These are phyloP conservation scores for Teunomyces lycoperdinae DNA, from an alignment of 805 yeast genomes.

Conservation along the genomic window DNA sequence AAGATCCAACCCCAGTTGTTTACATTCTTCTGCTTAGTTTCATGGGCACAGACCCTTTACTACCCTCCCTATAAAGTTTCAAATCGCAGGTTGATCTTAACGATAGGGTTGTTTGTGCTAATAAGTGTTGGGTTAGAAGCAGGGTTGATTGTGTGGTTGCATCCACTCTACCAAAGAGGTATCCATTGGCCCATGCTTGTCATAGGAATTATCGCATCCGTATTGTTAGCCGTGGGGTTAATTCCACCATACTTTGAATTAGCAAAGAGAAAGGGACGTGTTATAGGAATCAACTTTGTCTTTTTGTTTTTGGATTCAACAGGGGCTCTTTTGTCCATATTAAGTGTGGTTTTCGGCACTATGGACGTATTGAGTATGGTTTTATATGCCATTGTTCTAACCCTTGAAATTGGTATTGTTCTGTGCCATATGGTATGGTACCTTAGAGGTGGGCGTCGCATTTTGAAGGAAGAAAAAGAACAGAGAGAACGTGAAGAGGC, in stretches of 20 bases:
- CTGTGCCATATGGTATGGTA: constrained; percentile 70
- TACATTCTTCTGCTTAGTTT: constrained; percentile 60
- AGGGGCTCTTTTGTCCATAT: constrained; percentile 78
- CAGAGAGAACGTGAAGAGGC: background rate
- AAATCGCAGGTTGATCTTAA: constrained; percentile 30
- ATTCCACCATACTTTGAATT: constrained; percentile 89
- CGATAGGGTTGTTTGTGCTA: constrained; percentile 37
- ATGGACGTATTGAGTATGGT: constrained; percentile 79
- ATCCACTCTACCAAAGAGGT: constrained; percentile 47
- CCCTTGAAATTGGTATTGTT: constrained; percentile 75
- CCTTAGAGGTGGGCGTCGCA: constrained; percentile 29
- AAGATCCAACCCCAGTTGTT: constrained; percentile 87
- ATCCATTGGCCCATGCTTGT: constrained; percentile 78
- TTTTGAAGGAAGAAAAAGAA: constrained; percentile 23
- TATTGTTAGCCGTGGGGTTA: constrained; percentile 72
- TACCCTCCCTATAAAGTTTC: constrained; percentile 64
- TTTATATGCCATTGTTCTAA: constrained; percentile 70
- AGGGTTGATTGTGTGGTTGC: constrained; percentile 70
- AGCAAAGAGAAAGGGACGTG: constrained; percentile 74
- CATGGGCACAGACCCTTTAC: constrained; percentile 60
- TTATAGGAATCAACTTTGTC: constrained; percentile 83
- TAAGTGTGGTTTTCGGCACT: constrained; percentile 51
- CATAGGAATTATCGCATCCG: constrained; percentile 77
- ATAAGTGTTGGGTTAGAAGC: constrained; percentile 59
- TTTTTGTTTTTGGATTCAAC: constrained; percentile 71